A percentile compares a stretch with the other conserved stretches of the same genome.
These are phyloP conservation scores for Tephrocybe sp. DNA, from an alignment of 768 basidiomycete species.

Conservation along the genomic window DNA sequence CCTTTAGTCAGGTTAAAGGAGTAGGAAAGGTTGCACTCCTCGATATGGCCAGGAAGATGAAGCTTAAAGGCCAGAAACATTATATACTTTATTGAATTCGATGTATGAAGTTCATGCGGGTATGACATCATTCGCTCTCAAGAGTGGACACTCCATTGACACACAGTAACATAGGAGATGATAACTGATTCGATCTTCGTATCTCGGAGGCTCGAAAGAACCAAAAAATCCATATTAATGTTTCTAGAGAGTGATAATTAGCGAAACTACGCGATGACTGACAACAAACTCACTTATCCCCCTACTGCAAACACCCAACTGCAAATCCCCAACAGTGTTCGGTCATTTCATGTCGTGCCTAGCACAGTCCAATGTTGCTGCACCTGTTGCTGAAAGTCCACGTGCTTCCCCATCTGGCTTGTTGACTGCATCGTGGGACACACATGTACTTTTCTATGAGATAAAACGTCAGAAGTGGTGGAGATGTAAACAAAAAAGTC, in stretches of 20 bases:
- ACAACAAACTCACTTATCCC: slow-evolving; percentile 6
- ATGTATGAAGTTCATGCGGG: neutral
- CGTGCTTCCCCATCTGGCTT: slow-evolving; percentile 5
- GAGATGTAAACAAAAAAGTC: no score
- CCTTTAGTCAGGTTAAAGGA: slow-evolving; percentile 19
- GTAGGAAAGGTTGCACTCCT: slow-evolving; percentile 16
- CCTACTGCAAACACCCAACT: no score
- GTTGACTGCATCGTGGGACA: slow-evolving; percentile 6
- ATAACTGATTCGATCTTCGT: slow-evolving; percentile 2
- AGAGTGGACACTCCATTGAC: slow-evolving; percentile 23
- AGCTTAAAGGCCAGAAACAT: slow-evolving; percentile 25
- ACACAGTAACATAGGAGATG: slow-evolving; percentile 26
- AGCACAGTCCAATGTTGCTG: slow-evolving; percentile 17
- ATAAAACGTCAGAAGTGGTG: no score
- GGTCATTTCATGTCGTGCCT: slow-evolving; percentile 18
- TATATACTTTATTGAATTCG: neutral
- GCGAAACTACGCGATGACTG: neutral
- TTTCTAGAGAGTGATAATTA: neutral
- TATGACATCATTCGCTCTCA: slow-evolving; percentile 2
- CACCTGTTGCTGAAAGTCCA: slow-evolving; percentile 9
- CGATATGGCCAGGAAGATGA: slow-evolving; percentile 23
- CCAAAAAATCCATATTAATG: no score
- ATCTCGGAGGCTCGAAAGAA: slow-evolving; percentile 9
- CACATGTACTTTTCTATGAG: slow-evolving; percentile 2
- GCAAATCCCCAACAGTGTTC: slow-evolving; percentile 9